These are phyloP conservation scores for Neoscytalidium dimidiatum DNA, from an alignment of 2,329 filamentous ascomycete genomes.

Conservation along the genomic window DNA sequence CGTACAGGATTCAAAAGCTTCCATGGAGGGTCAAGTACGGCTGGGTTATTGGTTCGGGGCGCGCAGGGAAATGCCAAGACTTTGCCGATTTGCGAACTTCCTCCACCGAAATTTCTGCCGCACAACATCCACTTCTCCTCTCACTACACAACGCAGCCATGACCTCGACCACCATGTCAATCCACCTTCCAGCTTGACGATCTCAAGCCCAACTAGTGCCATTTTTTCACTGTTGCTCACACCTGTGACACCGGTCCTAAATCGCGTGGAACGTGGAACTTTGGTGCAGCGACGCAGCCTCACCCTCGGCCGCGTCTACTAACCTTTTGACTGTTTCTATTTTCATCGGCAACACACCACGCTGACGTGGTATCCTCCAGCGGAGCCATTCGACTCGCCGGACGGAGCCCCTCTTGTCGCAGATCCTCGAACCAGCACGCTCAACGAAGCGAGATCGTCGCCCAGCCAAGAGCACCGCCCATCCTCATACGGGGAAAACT, in stretches of 20 bases:
- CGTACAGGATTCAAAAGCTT: too few species aligned
- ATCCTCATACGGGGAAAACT: slow-evolving; percentile 2
- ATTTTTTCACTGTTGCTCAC: not conserved
- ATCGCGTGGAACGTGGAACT: not conserved
- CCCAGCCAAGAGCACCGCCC: slow-evolving; percentile 6
- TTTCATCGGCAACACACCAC: not conserved
- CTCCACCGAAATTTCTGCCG: not conserved
- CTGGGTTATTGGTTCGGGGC: not conserved
- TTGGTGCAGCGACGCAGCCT: not conserved
- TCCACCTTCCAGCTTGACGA: not conserved
- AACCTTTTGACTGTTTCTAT: not conserved
- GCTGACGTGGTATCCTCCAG: not conserved
- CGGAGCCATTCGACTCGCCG: not conserved
- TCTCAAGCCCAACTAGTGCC: not conserved
- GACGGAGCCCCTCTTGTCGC: not conserved
- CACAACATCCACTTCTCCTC: not conserved
- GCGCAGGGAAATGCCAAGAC: not conserved
- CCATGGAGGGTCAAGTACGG: too few species aligned
- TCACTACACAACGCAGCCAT: not conserved
- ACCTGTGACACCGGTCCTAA: not conserved
- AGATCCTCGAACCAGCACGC: slow-evolving; percentile 3
- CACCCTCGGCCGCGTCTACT: not conserved
- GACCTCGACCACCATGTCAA: not conserved
- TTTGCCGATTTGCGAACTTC: not conserved
- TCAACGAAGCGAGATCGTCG: slow-evolving; percentile 13